A percentile compares a stretch with the other conserved stretches of the same genome.
Conservation (phyloP, 1,284 basidiomycete species). For the Coniferiporia weirii region DNA sequence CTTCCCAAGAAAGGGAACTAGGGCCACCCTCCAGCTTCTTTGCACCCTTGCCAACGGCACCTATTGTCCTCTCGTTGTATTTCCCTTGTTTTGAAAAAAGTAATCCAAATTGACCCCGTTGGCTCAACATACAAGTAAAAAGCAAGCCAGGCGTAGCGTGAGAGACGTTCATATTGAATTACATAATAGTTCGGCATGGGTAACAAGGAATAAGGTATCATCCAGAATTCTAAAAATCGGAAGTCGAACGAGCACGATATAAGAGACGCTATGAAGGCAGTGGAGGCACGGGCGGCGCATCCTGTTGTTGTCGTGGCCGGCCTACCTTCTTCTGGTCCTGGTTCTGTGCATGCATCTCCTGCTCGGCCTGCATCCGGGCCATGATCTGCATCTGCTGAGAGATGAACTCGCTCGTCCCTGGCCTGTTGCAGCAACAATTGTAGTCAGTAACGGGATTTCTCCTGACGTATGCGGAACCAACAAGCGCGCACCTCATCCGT, state of each 20-base stretch:
- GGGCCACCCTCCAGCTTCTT: neutral
- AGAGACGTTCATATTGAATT: neutral
- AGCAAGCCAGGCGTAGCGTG: neutral
- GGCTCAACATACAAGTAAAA: neutral
- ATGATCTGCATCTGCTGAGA: conserved; percentile 81
- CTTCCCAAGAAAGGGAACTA: neutral
- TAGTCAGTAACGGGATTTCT: conserved; percentile 12
- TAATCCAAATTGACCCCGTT: neutral
- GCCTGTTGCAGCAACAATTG: conserved; percentile 36
- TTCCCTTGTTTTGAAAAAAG: neutral
- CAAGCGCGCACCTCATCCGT: conserved; percentile 73
- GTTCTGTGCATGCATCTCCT: conserved; percentile 55
- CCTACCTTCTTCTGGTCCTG: conserved; percentile 49
- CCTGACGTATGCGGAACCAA: neutral
- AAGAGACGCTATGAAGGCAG: conserved; percentile 22
- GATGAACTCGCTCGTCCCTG: conserved; percentile 84
- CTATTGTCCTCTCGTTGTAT: conserved; percentile 9
- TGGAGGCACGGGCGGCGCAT: conserved; percentile 27
- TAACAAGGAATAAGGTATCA: conserved; percentile 14
- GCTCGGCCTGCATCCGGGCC: conserved; percentile 68
- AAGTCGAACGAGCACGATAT: neutral
- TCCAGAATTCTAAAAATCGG: conserved; percentile 1
- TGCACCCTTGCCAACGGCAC: conserved; percentile 1
- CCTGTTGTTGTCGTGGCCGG: conserved; percentile 30
- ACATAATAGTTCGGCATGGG: conserved; percentile 9